Conservation (phyloP, 345 rosid species). For the Eucalyptus polyanthemos region DNA sequence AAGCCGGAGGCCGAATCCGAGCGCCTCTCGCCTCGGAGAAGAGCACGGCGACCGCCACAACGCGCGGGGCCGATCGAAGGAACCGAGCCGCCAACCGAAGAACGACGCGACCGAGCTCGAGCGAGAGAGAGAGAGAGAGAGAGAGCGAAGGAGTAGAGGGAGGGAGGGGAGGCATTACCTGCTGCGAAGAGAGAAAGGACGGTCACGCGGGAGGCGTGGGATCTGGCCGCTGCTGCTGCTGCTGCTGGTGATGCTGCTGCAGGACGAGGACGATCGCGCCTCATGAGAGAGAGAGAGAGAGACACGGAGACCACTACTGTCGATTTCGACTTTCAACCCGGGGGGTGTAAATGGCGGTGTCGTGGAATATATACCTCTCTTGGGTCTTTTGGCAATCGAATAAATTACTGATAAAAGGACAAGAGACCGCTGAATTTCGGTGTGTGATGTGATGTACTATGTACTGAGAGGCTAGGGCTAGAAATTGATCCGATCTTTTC, state of each 20-base stretch:
- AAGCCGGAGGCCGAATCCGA: background rate
- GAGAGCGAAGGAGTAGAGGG: background rate
- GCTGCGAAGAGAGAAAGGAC: background rate
- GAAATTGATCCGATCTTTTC: no score
- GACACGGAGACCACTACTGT: background rate
- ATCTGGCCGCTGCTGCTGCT: no score
- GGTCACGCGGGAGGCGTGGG: background rate
- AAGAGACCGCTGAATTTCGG: no score
- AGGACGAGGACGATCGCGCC: background rate
- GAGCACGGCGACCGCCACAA: background rate
- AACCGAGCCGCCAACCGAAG: background rate
- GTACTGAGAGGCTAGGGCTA: no score
- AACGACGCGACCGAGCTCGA: background rate
- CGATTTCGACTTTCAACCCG: background rate
- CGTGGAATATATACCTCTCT: background rate
- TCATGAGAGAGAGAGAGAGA: background rate
- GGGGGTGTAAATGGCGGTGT: background rate
- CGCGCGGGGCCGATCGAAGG: background rate
- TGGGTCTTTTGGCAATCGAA: background rate
- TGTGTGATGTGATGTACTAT: no score
- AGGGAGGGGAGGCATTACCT: background rate
- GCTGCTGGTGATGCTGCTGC: background rate
- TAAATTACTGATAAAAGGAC: no score
- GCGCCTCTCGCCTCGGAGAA: background rate
- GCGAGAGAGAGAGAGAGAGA: background rate